A percentile compares a stretch with the other conserved stretches of the same genome.
These are phyloP conservation scores for Elsinoe arachidis DNA, from an alignment of 2,329 filamentous ascomycete species.

Conservation along the genomic window DNA sequence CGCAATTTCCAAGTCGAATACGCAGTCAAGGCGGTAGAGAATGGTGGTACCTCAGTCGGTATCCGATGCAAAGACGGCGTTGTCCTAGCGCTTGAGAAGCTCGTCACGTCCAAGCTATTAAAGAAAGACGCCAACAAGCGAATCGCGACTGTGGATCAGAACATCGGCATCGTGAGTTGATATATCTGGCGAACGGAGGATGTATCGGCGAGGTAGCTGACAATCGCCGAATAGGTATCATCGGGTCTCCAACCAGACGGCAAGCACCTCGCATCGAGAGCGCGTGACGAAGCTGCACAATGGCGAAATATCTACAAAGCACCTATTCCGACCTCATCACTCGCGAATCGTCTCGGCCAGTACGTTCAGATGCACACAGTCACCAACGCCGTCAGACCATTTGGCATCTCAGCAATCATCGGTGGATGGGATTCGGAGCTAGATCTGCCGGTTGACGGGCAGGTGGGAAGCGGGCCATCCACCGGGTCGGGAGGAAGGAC, in stretches of 20 bases:
- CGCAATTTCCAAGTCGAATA: constrained; percentile 99
- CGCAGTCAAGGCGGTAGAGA: constrained; percentile 96
- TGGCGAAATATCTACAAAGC: constrained; percentile 94
- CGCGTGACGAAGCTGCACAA: constrained; percentile 81
- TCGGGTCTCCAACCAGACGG: constrained; percentile 92
- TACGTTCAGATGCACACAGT: constrained; percentile 97
- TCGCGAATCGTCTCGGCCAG: constrained; percentile 86
- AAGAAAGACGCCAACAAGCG: constrained; percentile 95
- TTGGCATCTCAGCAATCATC: constrained; percentile 90
- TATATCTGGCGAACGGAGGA: background rate
- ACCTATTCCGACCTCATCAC: constrained; percentile 78
- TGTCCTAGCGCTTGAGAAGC: constrained; percentile 92
- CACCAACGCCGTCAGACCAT: constrained; percentile 92
- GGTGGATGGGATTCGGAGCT: constrained; percentile 88
- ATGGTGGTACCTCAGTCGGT: constrained; percentile 89
- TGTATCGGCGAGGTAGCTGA: background rate
- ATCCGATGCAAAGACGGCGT: constrained; percentile 97
- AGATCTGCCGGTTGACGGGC: constrained; percentile 77
- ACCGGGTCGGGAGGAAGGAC: constrained; percentile 78
- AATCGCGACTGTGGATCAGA: constrained; percentile 88
- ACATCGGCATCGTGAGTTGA: constrained; percentile 76
- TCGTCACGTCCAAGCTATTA: constrained; percentile 87
- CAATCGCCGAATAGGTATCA: constrained; percentile 57
- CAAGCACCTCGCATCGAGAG: constrained; percentile 86
- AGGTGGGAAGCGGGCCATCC: constrained; percentile 73